phyloP scores from a whole-genome alignment of 2,329 filamentous ascomycete genomes.

The Penicillium digitatum region DNA sequence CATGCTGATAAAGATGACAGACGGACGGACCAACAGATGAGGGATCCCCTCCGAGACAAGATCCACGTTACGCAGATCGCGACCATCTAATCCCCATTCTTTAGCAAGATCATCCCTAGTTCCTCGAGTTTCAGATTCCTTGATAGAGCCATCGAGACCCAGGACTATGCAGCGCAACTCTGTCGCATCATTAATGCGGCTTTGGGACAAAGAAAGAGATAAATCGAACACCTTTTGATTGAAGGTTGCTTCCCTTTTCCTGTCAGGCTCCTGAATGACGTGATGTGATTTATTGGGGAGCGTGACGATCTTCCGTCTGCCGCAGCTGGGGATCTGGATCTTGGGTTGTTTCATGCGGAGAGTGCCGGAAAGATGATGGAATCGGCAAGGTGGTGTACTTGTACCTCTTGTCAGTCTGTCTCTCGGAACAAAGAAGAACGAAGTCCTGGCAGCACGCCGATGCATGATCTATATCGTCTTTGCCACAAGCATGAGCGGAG shows the following conservation, averaged over 20 bases:
- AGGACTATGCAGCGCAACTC: constrained; percentile 3
- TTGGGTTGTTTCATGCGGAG: neutral
- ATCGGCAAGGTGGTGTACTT: neutral
- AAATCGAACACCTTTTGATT: constrained; percentile 5
- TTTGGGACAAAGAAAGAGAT: neutral
- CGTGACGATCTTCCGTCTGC: constrained; percentile 1
- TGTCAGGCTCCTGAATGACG: constrained; percentile 1
- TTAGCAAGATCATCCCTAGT: constrained; percentile 21
- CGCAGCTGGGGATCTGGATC: neutral
- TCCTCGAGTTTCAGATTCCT: constrained; percentile 8
- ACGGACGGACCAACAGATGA: constrained; percentile 33
- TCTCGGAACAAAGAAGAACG: neutral
- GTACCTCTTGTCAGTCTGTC: neutral
- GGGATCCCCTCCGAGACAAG: constrained; percentile 34
- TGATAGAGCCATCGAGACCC: neutral
- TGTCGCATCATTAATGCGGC: constrained; percentile 6
- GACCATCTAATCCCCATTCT: constrained; percentile 22
- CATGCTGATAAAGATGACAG: constrained; percentile 34
- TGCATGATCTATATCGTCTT: neutral
- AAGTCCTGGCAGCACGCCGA: neutral
- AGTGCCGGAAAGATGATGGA: neutral
- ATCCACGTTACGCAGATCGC: constrained; percentile 35
- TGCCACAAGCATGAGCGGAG: neutral
- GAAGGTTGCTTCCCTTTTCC: neutral
- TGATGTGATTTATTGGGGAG: constrained; percentile 2